phyloP scores from a whole-genome alignment of 768 basidiomycete genomes.

The Chlorophyllum brunneum region DNA sequence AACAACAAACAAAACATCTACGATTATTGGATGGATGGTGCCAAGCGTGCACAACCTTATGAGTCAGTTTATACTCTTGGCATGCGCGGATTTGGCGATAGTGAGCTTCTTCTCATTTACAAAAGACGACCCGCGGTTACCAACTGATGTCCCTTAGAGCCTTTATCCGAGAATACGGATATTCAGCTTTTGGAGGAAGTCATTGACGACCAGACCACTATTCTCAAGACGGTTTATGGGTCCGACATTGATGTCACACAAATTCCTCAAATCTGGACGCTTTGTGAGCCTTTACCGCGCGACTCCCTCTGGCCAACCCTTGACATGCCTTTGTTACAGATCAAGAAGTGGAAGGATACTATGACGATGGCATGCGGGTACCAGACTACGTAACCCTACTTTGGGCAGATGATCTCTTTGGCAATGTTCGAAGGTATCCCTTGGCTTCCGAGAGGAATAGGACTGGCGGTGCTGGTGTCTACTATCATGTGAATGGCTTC shows the following conservation, averaged over 20 bases:
- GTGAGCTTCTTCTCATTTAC: constrained; percentile 28
- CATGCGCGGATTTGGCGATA: constrained; percentile 59
- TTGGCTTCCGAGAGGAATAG: constrained; percentile 50
- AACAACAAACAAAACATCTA: constrained; percentile 51
- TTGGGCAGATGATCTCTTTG: constrained; percentile 76
- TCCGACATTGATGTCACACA: constrained; percentile 33
- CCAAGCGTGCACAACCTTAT: constrained; percentile 50
- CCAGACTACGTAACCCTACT: constrained; percentile 59
- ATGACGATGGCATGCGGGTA: constrained; percentile 56
- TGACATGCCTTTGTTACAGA: constrained; percentile 21
- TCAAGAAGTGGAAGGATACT: constrained; percentile 64
- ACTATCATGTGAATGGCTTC: constrained; percentile 48
- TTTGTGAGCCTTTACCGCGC: constrained; percentile 32
- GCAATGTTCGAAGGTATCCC: constrained; percentile 63
- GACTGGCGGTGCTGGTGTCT: constrained; percentile 65
- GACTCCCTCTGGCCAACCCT: neutral
- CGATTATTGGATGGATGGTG: constrained; percentile 57
- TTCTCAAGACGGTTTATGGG: constrained; percentile 48
- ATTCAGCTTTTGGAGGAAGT: constrained; percentile 50
- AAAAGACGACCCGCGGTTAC: no score
- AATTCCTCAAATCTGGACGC: constrained; percentile 66
- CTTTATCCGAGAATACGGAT: constrained; percentile 43
- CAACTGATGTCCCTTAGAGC: constrained; percentile 28
- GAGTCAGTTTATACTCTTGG: constrained; percentile 65
- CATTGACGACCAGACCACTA: constrained; percentile 54